These are phyloP conservation scores for Trametes cingulata DNA, from an alignment of 768 basidiomycete species.

Conservation along the genomic window DNA sequence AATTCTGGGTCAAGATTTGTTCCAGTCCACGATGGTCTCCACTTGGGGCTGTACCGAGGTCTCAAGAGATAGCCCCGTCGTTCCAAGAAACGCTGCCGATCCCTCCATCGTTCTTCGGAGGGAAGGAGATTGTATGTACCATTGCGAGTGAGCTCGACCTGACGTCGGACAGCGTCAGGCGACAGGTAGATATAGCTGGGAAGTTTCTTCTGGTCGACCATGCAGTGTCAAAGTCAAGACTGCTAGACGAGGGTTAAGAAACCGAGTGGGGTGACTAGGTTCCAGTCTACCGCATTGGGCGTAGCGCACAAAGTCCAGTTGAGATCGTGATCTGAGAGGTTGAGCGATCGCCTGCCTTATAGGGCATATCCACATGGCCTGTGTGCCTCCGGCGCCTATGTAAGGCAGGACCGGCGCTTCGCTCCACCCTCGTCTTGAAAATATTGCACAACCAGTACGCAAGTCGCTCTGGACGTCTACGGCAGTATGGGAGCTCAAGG, in stretches of 20 bases:
- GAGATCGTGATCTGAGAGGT: no score
- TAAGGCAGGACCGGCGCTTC: no score
- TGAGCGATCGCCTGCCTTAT: neutral
- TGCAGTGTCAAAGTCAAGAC: neutral
- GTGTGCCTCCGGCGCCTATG: no score
- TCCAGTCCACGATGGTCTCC: conserved; percentile 25
- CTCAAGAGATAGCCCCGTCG: conserved; percentile 14
- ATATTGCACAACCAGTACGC: no score
- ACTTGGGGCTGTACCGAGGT: conserved; percentile 17
- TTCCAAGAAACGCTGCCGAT: conserved; percentile 5
- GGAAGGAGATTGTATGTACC: neutral
- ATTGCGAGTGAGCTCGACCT: neutral
- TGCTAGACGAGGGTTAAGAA: neutral
- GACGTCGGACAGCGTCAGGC: neutral
- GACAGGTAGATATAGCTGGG: neutral
- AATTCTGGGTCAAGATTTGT: conserved; percentile 9
- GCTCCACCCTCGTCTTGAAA: no score
- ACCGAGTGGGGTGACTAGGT: neutral
- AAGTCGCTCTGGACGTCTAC: no score
- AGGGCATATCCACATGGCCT: neutral
- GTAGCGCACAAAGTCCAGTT: no score
- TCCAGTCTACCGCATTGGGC: neutral
- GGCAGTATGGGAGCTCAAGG: no score
- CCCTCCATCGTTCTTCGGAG: conserved; percentile 16
- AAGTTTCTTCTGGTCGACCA: neutral